Evolutionary conservation across 768 basidiomycete genomes (phyloP), one percentile per base, ranked within the genome.

Genomic region (Lentinula lateritia): DNA sequence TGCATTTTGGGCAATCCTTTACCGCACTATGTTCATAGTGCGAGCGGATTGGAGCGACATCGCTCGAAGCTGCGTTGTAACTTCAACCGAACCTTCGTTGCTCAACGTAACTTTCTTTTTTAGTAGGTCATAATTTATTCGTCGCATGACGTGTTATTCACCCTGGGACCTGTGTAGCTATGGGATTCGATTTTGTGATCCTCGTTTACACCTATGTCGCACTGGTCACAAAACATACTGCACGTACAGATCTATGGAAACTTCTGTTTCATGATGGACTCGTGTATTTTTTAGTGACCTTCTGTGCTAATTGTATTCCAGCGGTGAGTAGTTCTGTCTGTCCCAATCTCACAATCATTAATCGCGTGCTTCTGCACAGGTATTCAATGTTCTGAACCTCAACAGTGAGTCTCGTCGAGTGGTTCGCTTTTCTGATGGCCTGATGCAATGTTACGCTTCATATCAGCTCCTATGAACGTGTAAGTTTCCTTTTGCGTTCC

Each of bases 181-280:
- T 89, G 86, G 81, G 72, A 34, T 89, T 89, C 65, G 87, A 89
- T 66, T 77, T 87, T 35, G 71, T 81, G 42, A 85, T 89, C 63
- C 74, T 88, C 23, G 65, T 78, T 12, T 80, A 84, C 64, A 87
- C 85, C 0, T 75, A 82, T 10, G 64, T 83, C 28, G 82, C 83
- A 1, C 75, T 89, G 34, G 74, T 80, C 50, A 76, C 75, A 62
- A 76, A 79, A 43, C 82, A 81, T 65, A 80, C 83, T 18, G 74
- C 78, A 5, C 76, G 82, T 50, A 86, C 83, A 4, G 83, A 79
- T 62, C 76, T 90, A n/a, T 88, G 87, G 80, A 78, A 80, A 65
- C 71, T 91, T 52, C 80, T 91, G 55, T 88, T 89, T 73, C 78
- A 81, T n/a, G 88, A 90, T 66, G 89, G 89, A 18, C 74, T 91